Evolutionary conservation across 2,329 filamentous ascomycete species (phyloP), one percentile per base, ranked within the genome.

Genomic region (Colletotrichum chlorophyti): DNA sequence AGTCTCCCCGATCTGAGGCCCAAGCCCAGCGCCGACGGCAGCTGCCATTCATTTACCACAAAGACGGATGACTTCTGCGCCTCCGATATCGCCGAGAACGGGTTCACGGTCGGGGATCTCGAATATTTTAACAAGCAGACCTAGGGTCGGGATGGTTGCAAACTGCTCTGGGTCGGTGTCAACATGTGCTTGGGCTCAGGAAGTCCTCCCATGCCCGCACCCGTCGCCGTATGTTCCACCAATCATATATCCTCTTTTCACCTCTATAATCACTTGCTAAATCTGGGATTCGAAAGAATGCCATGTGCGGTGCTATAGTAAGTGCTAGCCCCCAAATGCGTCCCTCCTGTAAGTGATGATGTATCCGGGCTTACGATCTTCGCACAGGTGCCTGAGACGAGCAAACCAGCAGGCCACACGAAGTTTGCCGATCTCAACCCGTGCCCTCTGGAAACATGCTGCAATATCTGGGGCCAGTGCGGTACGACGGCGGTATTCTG

Each of bases 381-480:
- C n/a, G n/a, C n/a, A n/a, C n/a, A n/a, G n/a, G n/a, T n/a, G n/a
- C n/a, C n/a, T n/a, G n/a, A n/a, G n/a, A n/a, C n/a, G n/a, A n/a
- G n/a, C n/a, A n/a, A n/a, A n/a, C n/a, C n/a, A n/a, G n/a, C n/a
- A 67, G 3, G 69, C 66, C 7, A 70, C 72, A 0, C 46, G 2
- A 32, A 55, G 11, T 47, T 71, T 6, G 53, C 55, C n/a, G 31
- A 51, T 5, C 48, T 72, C 4, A 72, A 70, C 41, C 68, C 66
- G 1, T 73, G 70, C 23, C 68, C 65, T 2, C 57, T 71, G 1
- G 69, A 70, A 4, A 64, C 65, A 8, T 71, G 67, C 57, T 69
- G 69, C 58, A 63, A 76, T 53, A 66, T 70, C 37, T 78, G 75
- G 68, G 80, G 79, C 1, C 70, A 77, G 43, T 83, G 80, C 21